A percentile compares a stretch with the other conserved stretches of the same genome.
phyloP scores from a whole-genome alignment of 805 yeast species.

The Ogataea trehalophila region DNA sequence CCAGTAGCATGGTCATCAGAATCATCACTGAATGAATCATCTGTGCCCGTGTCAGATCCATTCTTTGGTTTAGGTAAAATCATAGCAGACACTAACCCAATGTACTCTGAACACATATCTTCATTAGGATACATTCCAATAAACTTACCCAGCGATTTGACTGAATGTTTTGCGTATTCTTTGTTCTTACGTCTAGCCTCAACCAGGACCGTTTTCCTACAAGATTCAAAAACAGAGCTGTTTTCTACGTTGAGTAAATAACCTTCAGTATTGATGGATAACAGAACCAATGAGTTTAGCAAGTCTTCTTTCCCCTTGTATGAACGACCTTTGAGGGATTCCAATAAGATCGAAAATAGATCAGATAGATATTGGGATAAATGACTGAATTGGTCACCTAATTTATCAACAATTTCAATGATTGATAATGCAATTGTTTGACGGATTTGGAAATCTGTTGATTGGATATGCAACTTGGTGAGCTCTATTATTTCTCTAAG shows the following conservation, averaged over 20 bases:
- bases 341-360: slow-evolving; percentile 51
- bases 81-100: slow-evolving; percentile 25
- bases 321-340: slow-evolving; percentile 68
- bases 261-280: slow-evolving; percentile 42
- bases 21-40: slow-evolving; percentile 15
- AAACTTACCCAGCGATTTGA: slow-evolving; percentile 50
- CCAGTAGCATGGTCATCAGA: slow-evolving; percentile 33
- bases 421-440: slow-evolving; percentile 67
- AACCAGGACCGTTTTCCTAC: slow-evolving; percentile 41
- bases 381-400: slow-evolving; percentile 29
- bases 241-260: slow-evolving; percentile 25
- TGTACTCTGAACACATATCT: slow-evolving; percentile 35
- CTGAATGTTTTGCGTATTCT: slow-evolving; percentile 53
- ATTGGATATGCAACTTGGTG: slow-evolving; percentile 44
- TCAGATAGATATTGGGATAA: slow-evolving; percentile 17
- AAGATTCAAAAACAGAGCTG: slow-evolving; percentile 30
- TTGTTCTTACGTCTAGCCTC: slow-evolving; percentile 69
- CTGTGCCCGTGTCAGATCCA: slow-evolving; percentile 34
- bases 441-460: slow-evolving; percentile 59
- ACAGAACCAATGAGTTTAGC: slow-evolving; percentile 61
- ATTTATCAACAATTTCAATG: slow-evolving; percentile 48
- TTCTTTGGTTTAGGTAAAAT: slow-evolving; percentile 23
- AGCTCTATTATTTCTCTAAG: slow-evolving; percentile 60
- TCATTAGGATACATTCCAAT: slow-evolving; percentile 25
- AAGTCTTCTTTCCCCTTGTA: slow-evolving; percentile 87